phyloP scores from a whole-genome alignment of 129 eudicot species.

The Tagetes erecta region DNA sequence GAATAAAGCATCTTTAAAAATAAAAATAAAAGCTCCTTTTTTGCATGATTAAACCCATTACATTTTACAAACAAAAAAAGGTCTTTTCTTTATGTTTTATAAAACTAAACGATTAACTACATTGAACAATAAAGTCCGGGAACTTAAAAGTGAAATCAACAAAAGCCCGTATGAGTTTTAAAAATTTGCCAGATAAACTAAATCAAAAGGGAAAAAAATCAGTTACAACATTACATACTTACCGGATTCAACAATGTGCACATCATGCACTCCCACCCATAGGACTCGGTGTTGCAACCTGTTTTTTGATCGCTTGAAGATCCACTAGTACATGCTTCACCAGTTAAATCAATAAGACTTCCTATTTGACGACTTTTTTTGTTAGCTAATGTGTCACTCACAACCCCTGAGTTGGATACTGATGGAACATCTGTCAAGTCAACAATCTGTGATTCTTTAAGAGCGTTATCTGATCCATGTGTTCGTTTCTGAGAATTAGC shows the following conservation, averaged over 20 bases:
- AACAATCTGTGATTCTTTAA: constrained; percentile 32
- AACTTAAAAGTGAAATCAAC: background rate
- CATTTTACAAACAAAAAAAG: background rate
- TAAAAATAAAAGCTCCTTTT: background rate
- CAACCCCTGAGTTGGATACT: constrained; percentile 23
- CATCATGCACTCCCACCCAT: constrained; percentile 63
- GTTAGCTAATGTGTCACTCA: constrained; percentile 6
- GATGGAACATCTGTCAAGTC: constrained; percentile 38
- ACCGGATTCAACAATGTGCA: constrained; percentile 91
- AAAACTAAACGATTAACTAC: background rate
- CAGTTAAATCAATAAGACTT: constrained; percentile 33
- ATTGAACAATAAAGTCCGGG: background rate
- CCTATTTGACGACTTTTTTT: constrained; percentile 32
- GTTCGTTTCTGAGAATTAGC: constrained; percentile 45
- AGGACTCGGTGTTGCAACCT: constrained; percentile 17
- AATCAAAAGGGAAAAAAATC: background rate
- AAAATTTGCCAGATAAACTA: background rate
- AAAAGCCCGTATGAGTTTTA: background rate
- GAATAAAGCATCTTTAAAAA: background rate
- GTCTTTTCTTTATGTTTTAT: background rate
- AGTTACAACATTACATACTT: constrained; percentile 18
- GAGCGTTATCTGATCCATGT: constrained; percentile 26
- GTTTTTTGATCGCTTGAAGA: constrained; percentile 24
- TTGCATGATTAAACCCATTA: background rate
- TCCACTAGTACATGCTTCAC: constrained; percentile 26